A percentile compares a stretch with the other conserved stretches of the same genome.
Conservation (phyloP, 179 eudicot species). For the Spergularia azorica region DNA sequence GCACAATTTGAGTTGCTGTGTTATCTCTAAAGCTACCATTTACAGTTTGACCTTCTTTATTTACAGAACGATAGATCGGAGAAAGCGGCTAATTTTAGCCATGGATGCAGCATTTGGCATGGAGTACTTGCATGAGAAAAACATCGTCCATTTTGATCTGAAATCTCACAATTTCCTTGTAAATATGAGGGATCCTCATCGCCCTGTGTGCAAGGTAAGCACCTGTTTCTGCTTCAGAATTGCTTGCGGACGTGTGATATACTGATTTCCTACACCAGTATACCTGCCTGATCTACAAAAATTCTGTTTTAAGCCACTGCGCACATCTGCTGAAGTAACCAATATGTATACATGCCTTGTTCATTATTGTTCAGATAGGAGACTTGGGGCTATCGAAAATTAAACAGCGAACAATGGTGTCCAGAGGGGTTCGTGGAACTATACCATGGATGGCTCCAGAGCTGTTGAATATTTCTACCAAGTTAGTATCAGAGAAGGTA, state of each 20-base stretch:
- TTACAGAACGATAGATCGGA: conserved; percentile 26
- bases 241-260: background rate
- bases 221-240: background rate
- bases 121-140: conserved; percentile 30
- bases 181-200: conserved; percentile 27
- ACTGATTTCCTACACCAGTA: background rate
- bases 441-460: conserved; percentile 33
- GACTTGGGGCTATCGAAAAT: conserved; percentile 29
- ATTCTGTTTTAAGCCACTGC: background rate
- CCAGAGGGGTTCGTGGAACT: conserved; percentile 30
- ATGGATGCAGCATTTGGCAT: conserved; percentile 33
- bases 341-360: no score
- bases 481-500: conserved; percentile 26
- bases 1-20: no score
- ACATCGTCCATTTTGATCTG: conserved; percentile 29
- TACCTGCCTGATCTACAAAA: background rate
- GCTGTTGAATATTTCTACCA: conserved; percentile 14
- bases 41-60: background rate
- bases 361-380: conserved; percentile 17
- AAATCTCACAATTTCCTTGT: conserved; percentile 28
- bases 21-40: background rate
- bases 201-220: conserved; percentile 31
- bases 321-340: no score
- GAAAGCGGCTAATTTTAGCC: conserved; percentile 25
- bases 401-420: conserved; percentile 20